Base-by-base conservation (phyloP, 176 grass and related monocot species). In the Triticum aestivum region DNA sequence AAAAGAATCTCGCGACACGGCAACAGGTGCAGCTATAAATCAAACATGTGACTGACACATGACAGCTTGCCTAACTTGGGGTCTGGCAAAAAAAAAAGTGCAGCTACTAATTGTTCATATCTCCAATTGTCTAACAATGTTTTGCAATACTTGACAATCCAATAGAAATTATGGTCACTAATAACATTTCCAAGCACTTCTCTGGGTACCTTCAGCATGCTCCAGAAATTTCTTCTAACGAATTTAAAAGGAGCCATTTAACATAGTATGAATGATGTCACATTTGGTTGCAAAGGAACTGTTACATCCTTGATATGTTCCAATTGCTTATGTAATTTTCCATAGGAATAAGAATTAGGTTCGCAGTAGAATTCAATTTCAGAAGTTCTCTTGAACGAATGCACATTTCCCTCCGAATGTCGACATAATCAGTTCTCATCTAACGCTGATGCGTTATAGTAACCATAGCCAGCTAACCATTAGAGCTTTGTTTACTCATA, bases 271-370 rank as follows among this genome's bases (percentile, higher is more conserved):
- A 23, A 61, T 61, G 32, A 24, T 29, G 34, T 1, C 13, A 73
- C 18, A 65, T 42, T 73, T 83, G 51, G 68, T 83, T 42, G n/a
- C 4, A 37, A 54, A 58, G 66, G 13, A 83, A 72, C 49, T 82
- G 13, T 24, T 71, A 13, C 49, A 72, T 83, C 27, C 26, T 37
- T 56, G 13, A 73, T 26, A 56, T 27, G n/a, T 65, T 65, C 78
- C 78, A 80, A 39, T 39, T 39, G 38, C 14, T 33, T 76, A 30
- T 20, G 39, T 65, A 14, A 20, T 65, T 18, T 41, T 27, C 9
- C 38, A 65, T 30, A 20, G 29, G 29, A 58, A 20, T 44, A 30
- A 79, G 35, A 64, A 65, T 79, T 64, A 65, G 23, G 23, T 24
- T 23, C 17, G 37, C 8, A 11, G 23, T 79, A 79, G 59, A 80